Evolutionary conservation across 805 yeast species (phyloP).

Genomic region (Zygotorulaspora danielsina): DNA sequence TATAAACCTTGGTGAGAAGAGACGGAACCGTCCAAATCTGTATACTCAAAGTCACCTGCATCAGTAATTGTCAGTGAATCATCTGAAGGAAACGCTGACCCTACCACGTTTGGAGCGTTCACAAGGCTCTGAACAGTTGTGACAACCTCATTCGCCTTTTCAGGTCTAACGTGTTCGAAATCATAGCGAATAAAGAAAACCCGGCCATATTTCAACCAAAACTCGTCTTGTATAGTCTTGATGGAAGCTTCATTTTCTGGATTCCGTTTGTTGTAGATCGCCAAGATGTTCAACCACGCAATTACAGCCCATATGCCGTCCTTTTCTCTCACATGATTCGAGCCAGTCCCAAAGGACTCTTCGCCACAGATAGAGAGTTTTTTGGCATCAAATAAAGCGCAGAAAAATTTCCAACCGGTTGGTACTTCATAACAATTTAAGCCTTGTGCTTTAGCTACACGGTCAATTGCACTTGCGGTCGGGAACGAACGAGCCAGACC

Average conservation of each 20-base stretch:
- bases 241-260: conserved; percentile 63
- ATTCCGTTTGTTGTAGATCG: conserved; percentile 64
- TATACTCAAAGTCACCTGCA: conserved; percentile 86
- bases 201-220: conserved; percentile 92
- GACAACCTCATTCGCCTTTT: conserved; percentile 69
- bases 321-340: conserved; percentile 94
- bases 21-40: conserved; percentile 91
- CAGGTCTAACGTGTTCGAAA: conserved; percentile 75
- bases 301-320: conserved; percentile 97
- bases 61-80: conserved; percentile 54
- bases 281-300: conserved; percentile 95
- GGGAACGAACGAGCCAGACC: conserved; percentile 98
- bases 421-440: conserved; percentile 89
- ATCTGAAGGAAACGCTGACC: conserved; percentile 45
- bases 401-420: conserved; percentile 98
- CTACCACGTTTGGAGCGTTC: conserved; percentile 41
- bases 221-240: conserved; percentile 70
- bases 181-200: conserved; percentile 97
- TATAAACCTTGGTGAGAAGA: conserved; percentile 84
- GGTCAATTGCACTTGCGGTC: conserved; percentile 88
- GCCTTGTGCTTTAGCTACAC: conserved; percentile 76
- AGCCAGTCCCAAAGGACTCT: conserved; percentile 97
- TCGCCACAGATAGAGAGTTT: conserved; percentile 96
- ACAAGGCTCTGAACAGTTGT: conserved; percentile 44
- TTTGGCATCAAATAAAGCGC: conserved; percentile 89